A percentile compares a stretch with the other conserved stretches of the same genome.
Evolutionary conservation across 805 yeast genomes (phyloP).

Genomic region (Lipomyces lipofer): DNA sequence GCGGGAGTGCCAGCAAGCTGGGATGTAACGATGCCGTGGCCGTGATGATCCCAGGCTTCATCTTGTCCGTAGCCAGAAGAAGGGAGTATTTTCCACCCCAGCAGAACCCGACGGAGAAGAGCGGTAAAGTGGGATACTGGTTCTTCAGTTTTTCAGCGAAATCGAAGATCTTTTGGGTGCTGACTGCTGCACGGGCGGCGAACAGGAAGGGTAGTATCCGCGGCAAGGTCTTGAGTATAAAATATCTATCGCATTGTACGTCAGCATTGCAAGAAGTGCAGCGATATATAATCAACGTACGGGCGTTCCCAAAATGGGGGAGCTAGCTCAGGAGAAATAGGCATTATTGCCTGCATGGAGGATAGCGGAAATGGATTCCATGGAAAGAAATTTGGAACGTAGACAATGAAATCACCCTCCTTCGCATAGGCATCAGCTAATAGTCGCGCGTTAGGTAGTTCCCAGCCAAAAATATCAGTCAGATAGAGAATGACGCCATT

Average conservation of each 20-base stretch:
- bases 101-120: conserved; percentile 19
- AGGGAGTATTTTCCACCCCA: conserved; percentile 16
- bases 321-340: neutral
- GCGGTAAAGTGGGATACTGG: neutral
- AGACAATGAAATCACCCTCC: conserved; percentile 11
- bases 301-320: neutral
- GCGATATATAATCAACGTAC: neutral
- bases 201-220: conserved; percentile 1
- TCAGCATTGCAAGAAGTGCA: neutral
- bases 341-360: neutral
- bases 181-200: conserved; percentile 4
- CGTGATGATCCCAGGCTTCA: neutral
- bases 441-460: conserved; percentile 11
- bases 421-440: conserved; percentile 20
- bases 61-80: neutral
- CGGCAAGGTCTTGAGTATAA: neutral
- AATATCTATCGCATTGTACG: neutral
- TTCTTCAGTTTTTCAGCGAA: neutral
- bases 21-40: conserved; percentile 14
- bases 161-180: conserved; percentile 1
- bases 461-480: conserved; percentile 19
- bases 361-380: neutral
- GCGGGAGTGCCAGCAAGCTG: conserved; percentile 6
- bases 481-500: conserved; percentile 6
- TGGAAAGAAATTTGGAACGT: conserved; percentile 12